These are phyloP conservation scores for Madurella mycetomatis DNA, from an alignment of 2,329 filamentous ascomycete species.

Conservation along the genomic window DNA sequence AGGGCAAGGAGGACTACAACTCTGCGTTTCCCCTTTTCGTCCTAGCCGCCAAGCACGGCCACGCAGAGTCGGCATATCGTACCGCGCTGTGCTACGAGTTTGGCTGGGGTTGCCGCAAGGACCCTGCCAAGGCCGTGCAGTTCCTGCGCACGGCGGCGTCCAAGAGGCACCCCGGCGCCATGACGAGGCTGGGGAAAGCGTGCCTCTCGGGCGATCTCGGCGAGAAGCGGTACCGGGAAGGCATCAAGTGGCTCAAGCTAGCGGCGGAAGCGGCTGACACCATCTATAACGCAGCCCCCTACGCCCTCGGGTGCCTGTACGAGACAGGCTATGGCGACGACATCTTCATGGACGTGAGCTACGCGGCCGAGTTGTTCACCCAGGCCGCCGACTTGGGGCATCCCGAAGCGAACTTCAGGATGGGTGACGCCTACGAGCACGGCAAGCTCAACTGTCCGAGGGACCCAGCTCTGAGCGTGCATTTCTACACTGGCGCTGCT, in stretches of 20 bases:
- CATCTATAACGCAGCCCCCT: conserved; percentile 91
- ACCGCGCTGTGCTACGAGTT: conserved; percentile 96
- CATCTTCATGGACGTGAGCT: conserved; percentile 83
- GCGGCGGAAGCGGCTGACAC: conserved; percentile 83
- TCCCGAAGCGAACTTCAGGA: conserved; percentile 74
- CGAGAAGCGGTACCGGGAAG: conserved; percentile 80
- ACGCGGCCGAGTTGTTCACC: conserved; percentile 90
- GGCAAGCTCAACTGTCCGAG: conserved; percentile 81
- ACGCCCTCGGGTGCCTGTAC: conserved; percentile 82
- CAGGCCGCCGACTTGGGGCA: conserved; percentile 91
- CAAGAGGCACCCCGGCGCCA: conserved; percentile 92
- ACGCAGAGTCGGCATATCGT: conserved; percentile 92
- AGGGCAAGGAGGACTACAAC: conserved; percentile 87
- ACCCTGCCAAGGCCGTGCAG: conserved; percentile 86
- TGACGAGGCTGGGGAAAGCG: conserved; percentile 85
- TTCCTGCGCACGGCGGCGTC: conserved; percentile 87
- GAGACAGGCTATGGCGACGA: conserved; percentile 93
- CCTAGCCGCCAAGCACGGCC: conserved; percentile 91
- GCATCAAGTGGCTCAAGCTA: conserved; percentile 93
- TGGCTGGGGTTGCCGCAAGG: conserved; percentile 90
- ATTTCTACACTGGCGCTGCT: conserved; percentile 94
- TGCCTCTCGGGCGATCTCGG: conserved; percentile 88
- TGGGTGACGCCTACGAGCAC: conserved; percentile 97
- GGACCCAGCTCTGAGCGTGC: conserved; percentile 88
- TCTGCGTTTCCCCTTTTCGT: conserved; percentile 90